A percentile compares a stretch with the other conserved stretches of the same genome.
These are phyloP conservation scores for Leavenworthia alabamica DNA, from an alignment of 345 rosid species.

Conservation along the genomic window DNA sequence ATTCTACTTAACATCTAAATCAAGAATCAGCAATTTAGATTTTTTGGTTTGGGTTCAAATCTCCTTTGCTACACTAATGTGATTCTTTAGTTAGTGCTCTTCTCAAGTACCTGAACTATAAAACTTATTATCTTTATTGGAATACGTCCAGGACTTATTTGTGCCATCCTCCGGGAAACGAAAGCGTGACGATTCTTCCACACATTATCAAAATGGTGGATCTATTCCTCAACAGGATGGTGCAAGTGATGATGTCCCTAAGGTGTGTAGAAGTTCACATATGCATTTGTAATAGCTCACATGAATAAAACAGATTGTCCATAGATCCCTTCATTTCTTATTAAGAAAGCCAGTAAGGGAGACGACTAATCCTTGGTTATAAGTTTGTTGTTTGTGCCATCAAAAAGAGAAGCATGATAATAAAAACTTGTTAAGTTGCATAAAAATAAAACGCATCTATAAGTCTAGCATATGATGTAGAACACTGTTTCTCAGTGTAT, in stretches of 20 bases:
- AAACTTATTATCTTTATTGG: slow-evolving; percentile 17
- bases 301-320: background rate
- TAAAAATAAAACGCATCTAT: too few relatives aligned
- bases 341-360: too few relatives aligned
- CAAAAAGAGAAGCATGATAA: too few relatives aligned
- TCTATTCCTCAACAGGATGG: slow-evolving; percentile 97
- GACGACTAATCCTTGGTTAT: too few relatives aligned
- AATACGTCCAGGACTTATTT: slow-evolving; percentile 75
- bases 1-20: background rate
- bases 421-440: too few relatives aligned
- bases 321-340: background rate
- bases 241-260: slow-evolving; percentile 52
- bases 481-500: too few relatives aligned
- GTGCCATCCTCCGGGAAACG: slow-evolving; percentile 72
- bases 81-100: slow-evolving; percentile 5
- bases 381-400: too few relatives aligned
- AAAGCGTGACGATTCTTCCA: slow-evolving; percentile 77
- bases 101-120: background rate
- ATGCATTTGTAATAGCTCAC: background rate
- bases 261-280: slow-evolving; percentile 30
- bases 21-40: background rate
- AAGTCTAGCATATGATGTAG: too few relatives aligned
- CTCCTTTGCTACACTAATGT: background rate
- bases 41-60: slow-evolving; percentile 8
- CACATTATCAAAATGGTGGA: slow-evolving; percentile 69